phyloP scores from a whole-genome alignment of 306 rosid species.

The Cucurbita argyrosperma region DNA sequence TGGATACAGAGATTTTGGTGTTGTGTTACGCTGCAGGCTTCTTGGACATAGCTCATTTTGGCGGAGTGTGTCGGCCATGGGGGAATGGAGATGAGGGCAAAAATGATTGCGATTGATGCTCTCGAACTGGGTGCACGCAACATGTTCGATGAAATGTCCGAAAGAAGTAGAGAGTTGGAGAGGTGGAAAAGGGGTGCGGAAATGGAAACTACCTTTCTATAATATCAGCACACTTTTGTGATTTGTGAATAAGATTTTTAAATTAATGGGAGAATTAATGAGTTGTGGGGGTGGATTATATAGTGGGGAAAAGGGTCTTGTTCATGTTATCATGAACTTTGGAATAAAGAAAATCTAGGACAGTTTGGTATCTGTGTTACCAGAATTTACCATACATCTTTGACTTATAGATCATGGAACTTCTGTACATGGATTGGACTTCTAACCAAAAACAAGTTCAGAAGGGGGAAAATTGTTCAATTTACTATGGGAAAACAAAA shows the following conservation, averaged over 20 bases:
- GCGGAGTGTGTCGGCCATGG: not conserved
- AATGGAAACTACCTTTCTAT: not conserved
- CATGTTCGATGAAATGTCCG: not conserved
- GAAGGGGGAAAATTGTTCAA: not conserved
- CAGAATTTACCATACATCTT: not conserved
- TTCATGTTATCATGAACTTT: not conserved
- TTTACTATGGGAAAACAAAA: not conserved
- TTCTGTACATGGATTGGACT: not conserved
- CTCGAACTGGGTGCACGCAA: not conserved
- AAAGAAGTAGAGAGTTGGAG: not conserved
- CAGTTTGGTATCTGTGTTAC: not conserved
- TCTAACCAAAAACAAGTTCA: not conserved
- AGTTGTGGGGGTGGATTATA: not conserved
- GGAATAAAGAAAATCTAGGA: not conserved
- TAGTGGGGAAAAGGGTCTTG: not conserved
- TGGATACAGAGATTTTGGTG: slow-evolving; percentile 31
- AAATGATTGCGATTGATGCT: not conserved
- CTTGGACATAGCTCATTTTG: slow-evolving; percentile 18
- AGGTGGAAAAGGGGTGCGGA: not conserved
- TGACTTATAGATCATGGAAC: not conserved
- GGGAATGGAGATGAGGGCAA: slow-evolving; percentile 10
- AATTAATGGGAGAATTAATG: not conserved
- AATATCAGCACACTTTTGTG: not conserved
- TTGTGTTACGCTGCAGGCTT: slow-evolving; percentile 54
- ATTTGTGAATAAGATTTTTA: not conserved